Percentiles rank a stretch among this genome's conserved stretches.
Conservation (phyloP, 2,329 filamentous ascomycete genomes). For the Aspergillus sp. region DNA sequence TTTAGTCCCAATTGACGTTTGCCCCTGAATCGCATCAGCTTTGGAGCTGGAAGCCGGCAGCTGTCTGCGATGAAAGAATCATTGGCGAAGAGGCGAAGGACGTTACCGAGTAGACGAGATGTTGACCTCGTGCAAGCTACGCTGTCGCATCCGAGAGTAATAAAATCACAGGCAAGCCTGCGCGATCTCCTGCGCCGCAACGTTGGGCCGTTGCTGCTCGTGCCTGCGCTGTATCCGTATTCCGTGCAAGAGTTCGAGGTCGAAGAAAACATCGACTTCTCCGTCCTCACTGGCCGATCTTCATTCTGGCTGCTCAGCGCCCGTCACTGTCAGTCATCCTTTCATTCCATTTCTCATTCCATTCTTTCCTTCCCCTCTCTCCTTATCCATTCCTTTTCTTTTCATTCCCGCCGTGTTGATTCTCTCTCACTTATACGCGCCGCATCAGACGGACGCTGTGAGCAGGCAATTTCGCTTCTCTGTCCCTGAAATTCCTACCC, state of each 20-base stretch:
- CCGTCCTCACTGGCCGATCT: conserved; percentile 22
- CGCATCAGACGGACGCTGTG: conserved; percentile 38
- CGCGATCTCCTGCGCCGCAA: not conserved
- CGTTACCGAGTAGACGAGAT: not conserved
- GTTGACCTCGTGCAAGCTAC: not conserved
- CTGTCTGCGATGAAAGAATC: not conserved
- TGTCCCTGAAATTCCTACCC: conserved; percentile 10
- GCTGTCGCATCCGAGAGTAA: not conserved
- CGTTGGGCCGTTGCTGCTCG: not conserved
- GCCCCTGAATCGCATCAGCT: conserved; percentile 9
- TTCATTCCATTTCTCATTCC: conserved; percentile 12
- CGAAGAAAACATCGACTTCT: conserved; percentile 10
- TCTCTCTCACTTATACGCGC: conserved; percentile 31
- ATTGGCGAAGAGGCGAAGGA: not conserved
- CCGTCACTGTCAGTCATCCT: conserved; percentile 12
- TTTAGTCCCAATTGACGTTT: conserved; percentile 5
- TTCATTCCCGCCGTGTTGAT: conserved; percentile 12
- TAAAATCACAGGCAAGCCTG: not conserved
- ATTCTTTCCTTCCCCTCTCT: conserved; percentile 21
- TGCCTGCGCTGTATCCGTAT: conserved; percentile 5
- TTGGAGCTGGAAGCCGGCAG: not conserved
- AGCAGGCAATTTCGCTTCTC: conserved; percentile 31
- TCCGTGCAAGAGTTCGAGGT: conserved; percentile 4
- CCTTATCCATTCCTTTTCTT: conserved; percentile 18
- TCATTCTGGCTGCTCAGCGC: conserved; percentile 18